Percentiles rank a stretch among this genome's conserved stretches.
phyloP scores from a whole-genome alignment of 225 moss, liverwort and hornwort genomes.

The Marchantia paleacea region DNA sequence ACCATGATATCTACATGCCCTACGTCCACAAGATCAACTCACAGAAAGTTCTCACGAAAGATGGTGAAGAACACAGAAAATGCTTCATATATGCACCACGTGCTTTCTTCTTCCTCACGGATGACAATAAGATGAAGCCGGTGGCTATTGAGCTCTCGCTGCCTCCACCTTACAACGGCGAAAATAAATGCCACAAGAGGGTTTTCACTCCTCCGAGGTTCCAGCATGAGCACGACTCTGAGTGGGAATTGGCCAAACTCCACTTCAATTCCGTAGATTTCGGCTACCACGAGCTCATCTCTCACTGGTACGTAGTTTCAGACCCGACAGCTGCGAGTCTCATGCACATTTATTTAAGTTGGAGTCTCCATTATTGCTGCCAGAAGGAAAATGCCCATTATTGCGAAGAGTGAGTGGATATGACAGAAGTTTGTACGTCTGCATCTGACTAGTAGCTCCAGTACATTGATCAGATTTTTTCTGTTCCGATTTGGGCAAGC shows the following conservation, averaged over 20 bases:
- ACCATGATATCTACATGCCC: slow-evolving; percentile 49
- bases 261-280: slow-evolving; percentile 29
- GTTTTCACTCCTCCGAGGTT: slow-evolving; percentile 17
- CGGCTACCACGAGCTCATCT: slow-evolving; percentile 32
- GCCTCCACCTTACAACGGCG: slow-evolving; percentile 20
- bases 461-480: too few relatives aligned
- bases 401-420: not conserved
- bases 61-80: not conserved
- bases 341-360: not conserved
- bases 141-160: slow-evolving; percentile 60
- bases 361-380: not conserved
- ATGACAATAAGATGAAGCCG: slow-evolving; percentile 44
- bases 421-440: not conserved
- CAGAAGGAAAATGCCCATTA: not conserved
- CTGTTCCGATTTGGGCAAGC: too few relatives aligned
- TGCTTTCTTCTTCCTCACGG: slow-evolving; percentile 47
- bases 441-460: not conserved
- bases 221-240: slow-evolving; percentile 9
- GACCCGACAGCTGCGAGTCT: not conserved
- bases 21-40: slow-evolving; percentile 50
- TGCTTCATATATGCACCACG: slow-evolving; percentile 44
- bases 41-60: too few relatives aligned
- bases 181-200: not conserved
- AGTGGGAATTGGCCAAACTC: slow-evolving; percentile 43
- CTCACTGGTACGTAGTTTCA: slow-evolving; percentile 31